Evolutionary conservation across 805 yeast species (phyloP).

Genomic region (Metschnikowia amazonensis): DNA sequence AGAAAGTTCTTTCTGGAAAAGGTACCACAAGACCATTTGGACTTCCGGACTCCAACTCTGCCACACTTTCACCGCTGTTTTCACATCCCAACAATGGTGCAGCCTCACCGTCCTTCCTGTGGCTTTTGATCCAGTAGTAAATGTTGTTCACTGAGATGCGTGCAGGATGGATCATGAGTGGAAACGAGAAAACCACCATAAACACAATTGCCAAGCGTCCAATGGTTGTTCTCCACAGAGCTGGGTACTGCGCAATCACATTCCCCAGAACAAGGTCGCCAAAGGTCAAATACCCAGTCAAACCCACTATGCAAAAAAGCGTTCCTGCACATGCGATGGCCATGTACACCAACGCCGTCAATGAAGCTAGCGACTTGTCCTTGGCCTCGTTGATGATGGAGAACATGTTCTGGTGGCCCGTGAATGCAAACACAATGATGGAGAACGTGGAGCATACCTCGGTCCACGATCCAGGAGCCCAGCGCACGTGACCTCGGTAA

Average conservation of each 20-base stretch:
- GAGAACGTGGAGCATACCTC: slow-evolving; percentile 71
- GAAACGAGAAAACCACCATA: slow-evolving; percentile 79
- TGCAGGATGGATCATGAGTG: slow-evolving; percentile 88
- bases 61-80: not conserved
- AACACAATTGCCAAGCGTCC: slow-evolving; percentile 80
- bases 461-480: slow-evolving; percentile 39
- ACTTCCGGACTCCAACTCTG: not conserved
- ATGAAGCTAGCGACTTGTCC: slow-evolving; percentile 46
- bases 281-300: slow-evolving; percentile 75
- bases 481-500: slow-evolving; percentile 27
- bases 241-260: slow-evolving; percentile 73
- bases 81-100: not conserved
- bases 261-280: slow-evolving; percentile 69
- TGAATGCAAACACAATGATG: slow-evolving; percentile 89
- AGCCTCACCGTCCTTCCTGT: not conserved
- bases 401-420: slow-evolving; percentile 95
- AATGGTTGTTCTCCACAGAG: slow-evolving; percentile 55
- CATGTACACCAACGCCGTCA: slow-evolving; percentile 44
- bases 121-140: slow-evolving; percentile 44
- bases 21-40: slow-evolving; percentile 35
- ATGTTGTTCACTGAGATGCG: slow-evolving; percentile 78
- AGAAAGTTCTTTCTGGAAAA: slow-evolving; percentile 44
- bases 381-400: slow-evolving; percentile 78
- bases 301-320: slow-evolving; percentile 69
- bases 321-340: slow-evolving; percentile 59